Percentiles rank a stretch among this genome's conserved stretches.
Evolutionary conservation across 176 grass and related monocot species (phyloP).

Genomic region (Avena insularis): DNA sequence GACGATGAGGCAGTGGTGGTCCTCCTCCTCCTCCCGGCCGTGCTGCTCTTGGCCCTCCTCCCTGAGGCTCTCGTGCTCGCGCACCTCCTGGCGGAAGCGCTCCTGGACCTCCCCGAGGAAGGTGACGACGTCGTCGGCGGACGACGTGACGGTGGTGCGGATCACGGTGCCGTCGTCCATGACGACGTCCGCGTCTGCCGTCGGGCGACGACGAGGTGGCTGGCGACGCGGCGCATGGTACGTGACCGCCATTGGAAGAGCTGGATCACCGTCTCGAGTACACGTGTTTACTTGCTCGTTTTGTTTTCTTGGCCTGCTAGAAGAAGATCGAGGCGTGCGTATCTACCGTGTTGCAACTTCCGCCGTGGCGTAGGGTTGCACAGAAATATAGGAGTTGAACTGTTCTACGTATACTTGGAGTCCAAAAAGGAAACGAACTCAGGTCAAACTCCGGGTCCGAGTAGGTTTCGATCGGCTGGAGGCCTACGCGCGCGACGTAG

Average conservation of each 20-base stretch:
- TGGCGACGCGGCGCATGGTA: neutral
- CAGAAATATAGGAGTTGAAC: too few species aligned
- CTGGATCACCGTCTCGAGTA: neutral
- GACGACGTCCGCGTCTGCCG: neutral
- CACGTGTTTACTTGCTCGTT: neutral
- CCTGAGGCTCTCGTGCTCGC: neutral
- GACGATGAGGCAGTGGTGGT: slow-evolving; percentile 40
- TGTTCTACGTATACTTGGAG: too few species aligned
- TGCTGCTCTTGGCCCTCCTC: neutral
- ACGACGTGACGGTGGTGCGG: slow-evolving; percentile 54
- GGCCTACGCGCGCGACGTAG: too few species aligned
- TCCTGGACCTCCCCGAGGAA: slow-evolving; percentile 41
- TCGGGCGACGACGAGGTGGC: neutral
- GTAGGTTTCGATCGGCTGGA: too few species aligned
- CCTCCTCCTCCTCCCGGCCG: neutral
- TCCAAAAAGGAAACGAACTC: too few species aligned
- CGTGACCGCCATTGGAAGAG: neutral
- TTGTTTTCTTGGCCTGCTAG: too few species aligned
- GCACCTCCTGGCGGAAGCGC: neutral
- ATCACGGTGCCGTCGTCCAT: slow-evolving; percentile 41
- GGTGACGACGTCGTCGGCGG: neutral
- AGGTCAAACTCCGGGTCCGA: too few species aligned
- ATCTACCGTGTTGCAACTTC: too few species aligned
- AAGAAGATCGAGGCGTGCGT: too few species aligned
- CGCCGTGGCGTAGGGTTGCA: too few species aligned